These are phyloP conservation scores for Tulasnella sp. DNA, from an alignment of 768 basidiomycete species.

Conservation along the genomic window DNA sequence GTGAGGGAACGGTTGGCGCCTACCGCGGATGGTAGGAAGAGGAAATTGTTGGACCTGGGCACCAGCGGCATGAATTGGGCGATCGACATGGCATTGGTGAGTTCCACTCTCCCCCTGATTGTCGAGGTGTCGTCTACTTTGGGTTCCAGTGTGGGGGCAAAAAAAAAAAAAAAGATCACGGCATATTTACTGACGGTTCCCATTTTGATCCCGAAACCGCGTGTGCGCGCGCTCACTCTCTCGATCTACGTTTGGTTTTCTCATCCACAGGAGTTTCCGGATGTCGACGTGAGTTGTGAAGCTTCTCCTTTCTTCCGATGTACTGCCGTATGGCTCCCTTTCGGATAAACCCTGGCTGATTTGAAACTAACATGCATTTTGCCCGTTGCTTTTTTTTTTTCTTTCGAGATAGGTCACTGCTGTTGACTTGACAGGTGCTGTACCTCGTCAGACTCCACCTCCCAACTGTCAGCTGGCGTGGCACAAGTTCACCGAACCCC, in stretches of 20 bases:
- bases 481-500: neutral
- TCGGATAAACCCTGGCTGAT: neutral
- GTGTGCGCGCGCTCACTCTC: neutral
- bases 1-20: neutral
- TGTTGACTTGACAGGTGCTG: neutral
- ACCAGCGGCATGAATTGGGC: slow-evolving; percentile 5
- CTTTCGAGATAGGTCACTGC: neutral
- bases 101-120: neutral
- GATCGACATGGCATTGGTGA: slow-evolving; percentile 14
- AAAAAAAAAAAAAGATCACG: no score
- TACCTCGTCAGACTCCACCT: neutral
- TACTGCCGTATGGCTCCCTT: neutral
- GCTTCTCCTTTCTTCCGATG: neutral
- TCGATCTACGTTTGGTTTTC: neutral
- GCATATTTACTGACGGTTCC: no score
- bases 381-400: neutral
- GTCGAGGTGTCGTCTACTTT: no score
- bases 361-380: neutral
- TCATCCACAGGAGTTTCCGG: neutral
- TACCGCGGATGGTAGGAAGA: neutral
- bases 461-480: slow-evolving; percentile 2
- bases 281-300: slow-evolving; percentile 6
- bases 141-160: no score
- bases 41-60: slow-evolving; percentile 6
- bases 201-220: neutral